Evolutionary conservation across 2,329 filamentous ascomycete species (phyloP).

Genomic region (Penicillium aurantiogriseum): DNA sequence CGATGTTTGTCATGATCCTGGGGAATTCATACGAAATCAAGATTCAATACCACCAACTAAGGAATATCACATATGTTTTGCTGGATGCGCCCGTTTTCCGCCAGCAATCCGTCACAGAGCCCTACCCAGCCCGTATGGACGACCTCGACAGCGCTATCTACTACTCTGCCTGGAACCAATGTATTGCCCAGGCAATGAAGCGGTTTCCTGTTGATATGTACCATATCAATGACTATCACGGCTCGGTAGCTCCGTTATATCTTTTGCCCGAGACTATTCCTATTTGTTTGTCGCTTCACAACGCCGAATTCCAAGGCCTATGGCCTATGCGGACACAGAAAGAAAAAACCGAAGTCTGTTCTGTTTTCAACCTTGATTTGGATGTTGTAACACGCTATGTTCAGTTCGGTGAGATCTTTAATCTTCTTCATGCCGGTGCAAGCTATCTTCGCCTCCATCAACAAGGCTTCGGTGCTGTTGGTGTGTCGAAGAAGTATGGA

Average conservation of each 20-base stretch:
- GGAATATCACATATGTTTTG: constrained; percentile 68
- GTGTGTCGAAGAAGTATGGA: constrained; percentile 67
- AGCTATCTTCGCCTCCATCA: constrained; percentile 66
- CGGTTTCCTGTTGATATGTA: constrained; percentile 65
- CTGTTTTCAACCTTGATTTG: constrained; percentile 61
- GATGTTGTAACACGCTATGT: constrained; percentile 61
- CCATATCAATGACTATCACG: constrained; percentile 67
- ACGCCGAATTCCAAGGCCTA: constrained; percentile 67
- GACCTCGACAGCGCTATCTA: constrained; percentile 67
- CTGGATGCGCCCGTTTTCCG: constrained; percentile 67
- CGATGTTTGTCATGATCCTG: constrained; percentile 63
- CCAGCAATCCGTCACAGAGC: constrained; percentile 60
- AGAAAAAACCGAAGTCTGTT: constrained; percentile 63
- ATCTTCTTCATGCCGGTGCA: constrained; percentile 64
- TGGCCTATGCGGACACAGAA: constrained; percentile 65
- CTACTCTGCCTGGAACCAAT: constrained; percentile 70
- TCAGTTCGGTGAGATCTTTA: constrained; percentile 68
- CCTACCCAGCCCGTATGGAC: constrained; percentile 68
- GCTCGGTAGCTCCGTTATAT: constrained; percentile 62
- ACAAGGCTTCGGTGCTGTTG: constrained; percentile 66
- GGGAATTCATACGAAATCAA: constrained; percentile 60
- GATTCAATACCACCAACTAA: constrained; percentile 62
- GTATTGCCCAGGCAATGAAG: constrained; percentile 62
- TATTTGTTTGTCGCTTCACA: constrained; percentile 64
- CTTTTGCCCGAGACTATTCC: constrained; percentile 63